Evolutionary conservation across 2,329 filamentous ascomycete genomes (phyloP).

Genomic region (Byssochlamys sp.): DNA sequence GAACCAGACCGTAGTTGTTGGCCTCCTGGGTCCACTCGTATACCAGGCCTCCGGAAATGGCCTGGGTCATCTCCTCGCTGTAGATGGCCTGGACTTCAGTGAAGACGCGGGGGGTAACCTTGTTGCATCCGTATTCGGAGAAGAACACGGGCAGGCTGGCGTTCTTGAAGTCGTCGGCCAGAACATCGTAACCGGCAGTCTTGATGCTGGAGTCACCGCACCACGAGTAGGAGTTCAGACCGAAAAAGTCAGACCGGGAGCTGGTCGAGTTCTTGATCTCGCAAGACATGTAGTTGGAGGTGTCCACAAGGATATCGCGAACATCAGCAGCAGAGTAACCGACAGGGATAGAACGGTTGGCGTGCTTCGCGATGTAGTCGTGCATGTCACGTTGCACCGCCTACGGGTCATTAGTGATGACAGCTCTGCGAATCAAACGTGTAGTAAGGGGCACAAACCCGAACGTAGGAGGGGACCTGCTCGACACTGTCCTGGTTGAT

Average conservation of each 20-base stretch:
- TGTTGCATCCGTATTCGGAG: constrained; percentile 59
- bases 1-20: constrained; percentile 49
- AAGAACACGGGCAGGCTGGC: constrained; percentile 56
- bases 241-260: constrained; percentile 55
- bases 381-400: constrained; percentile 60
- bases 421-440: background rate
- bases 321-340: constrained; percentile 61
- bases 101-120: constrained; percentile 48
- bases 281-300: constrained; percentile 54
- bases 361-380: constrained; percentile 54
- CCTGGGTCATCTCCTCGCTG: constrained; percentile 48
- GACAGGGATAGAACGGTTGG: constrained; percentile 51
- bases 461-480: constrained; percentile 49
- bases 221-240: constrained; percentile 61
- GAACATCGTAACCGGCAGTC: constrained; percentile 44
- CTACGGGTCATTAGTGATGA: constrained; percentile 9
- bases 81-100: constrained; percentile 54
- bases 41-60: constrained; percentile 49
- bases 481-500: constrained; percentile 52
- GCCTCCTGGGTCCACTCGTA: constrained; percentile 43
- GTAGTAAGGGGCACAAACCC: constrained; percentile 27
- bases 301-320: constrained; percentile 50
- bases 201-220: constrained; percentile 48
- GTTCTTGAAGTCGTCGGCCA: constrained; percentile 51
- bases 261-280: constrained; percentile 38